Conservation (phyloP, 164 flowering plant genomes). For the Euptelea pleiosperma region DNA sequence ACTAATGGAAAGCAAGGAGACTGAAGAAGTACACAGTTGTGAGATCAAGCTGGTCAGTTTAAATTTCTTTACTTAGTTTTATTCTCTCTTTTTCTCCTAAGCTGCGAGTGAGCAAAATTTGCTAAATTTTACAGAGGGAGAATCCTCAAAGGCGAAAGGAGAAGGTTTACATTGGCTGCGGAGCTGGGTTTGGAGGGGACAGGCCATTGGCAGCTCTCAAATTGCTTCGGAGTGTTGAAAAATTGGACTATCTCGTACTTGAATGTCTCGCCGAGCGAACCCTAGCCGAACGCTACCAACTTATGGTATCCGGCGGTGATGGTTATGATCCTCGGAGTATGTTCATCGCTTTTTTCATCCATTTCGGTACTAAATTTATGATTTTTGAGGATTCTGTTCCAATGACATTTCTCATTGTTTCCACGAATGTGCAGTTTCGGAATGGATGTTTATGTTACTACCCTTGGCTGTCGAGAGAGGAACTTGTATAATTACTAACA, state of each 20-base stretch:
- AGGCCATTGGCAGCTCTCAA: slow-evolving; percentile 85
- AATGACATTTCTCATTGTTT: not conserved
- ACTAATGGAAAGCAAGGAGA: slow-evolving; percentile 30
- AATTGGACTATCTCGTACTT: slow-evolving; percentile 77
- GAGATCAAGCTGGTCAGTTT: slow-evolving; percentile 57
- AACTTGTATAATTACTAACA: slow-evolving; percentile 82
- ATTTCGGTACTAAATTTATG: not conserved
- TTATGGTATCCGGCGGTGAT: slow-evolving; percentile 63
- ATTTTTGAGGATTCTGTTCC: no score
- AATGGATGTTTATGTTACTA: slow-evolving; percentile 77
- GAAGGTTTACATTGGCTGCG: slow-evolving; percentile 82
- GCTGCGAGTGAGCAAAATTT: not conserved
- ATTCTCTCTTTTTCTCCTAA: not conserved
- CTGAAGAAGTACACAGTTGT: slow-evolving; percentile 32
- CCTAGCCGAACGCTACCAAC: slow-evolving; percentile 75
- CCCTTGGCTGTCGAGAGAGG: slow-evolving; percentile 86
- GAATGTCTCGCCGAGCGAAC: slow-evolving; percentile 98
- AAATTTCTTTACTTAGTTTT: not conserved
- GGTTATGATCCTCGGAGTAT: slow-evolving; percentile 86
- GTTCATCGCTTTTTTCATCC: slow-evolving; percentile 11
- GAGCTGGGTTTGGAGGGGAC: slow-evolving; percentile 98
- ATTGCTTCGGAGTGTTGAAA: slow-evolving; percentile 68
- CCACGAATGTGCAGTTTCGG: slow-evolving; percentile 51
- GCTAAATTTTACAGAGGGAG: slow-evolving; percentile 53
- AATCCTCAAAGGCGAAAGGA: slow-evolving; percentile 60